Evolutionary conservation across 345 rosid genomes (phyloP).

Genomic region (Corchorus olitorius): DNA sequence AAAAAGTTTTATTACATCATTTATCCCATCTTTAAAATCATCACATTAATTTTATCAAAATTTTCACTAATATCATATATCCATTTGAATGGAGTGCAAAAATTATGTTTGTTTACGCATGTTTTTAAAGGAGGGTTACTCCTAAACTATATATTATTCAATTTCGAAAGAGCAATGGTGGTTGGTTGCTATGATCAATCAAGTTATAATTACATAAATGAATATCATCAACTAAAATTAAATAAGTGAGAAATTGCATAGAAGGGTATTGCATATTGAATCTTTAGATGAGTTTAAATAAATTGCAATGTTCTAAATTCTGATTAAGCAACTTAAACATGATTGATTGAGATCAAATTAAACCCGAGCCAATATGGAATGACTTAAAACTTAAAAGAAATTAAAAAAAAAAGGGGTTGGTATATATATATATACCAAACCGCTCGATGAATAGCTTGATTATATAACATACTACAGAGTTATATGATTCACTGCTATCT

Average conservation of each 20-base stretch:
- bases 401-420: background rate
- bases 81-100: background rate
- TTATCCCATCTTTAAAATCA: too few relatives aligned
- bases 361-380: background rate
- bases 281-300: background rate
- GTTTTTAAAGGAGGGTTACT: constrained; percentile 2
- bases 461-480: too few relatives aligned
- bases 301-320: background rate
- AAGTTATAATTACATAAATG: background rate
- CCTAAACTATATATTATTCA: background rate
- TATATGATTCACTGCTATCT: too few relatives aligned
- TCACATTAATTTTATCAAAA: background rate
- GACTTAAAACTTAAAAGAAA: background rate
- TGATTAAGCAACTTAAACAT: background rate
- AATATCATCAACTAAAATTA: background rate
- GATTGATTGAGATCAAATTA: background rate
- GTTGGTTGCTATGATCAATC: background rate
- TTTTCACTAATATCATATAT: background rate
- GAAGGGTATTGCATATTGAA: background rate
- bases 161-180: background rate
- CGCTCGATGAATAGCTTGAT: too few relatives aligned
- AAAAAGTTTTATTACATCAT: too few relatives aligned
- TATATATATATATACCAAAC: too few relatives aligned
- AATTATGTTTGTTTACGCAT: background rate
- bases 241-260: background rate